Conservation (phyloP, 371 early-diverging fungal genomes). For the Agmasoma carcini region DNA sequence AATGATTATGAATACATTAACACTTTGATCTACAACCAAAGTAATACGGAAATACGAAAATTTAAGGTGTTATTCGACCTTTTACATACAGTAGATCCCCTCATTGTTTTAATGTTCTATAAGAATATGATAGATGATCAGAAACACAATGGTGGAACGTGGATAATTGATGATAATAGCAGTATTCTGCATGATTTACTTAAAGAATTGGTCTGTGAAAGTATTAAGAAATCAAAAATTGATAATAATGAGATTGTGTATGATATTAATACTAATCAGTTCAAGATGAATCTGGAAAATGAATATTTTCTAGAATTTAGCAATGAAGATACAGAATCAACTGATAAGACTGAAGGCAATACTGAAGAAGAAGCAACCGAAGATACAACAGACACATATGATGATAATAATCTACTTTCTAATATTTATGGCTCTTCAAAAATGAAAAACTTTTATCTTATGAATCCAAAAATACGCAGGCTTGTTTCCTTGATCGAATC, state of each 20-base stretch:
- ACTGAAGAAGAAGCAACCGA: neutral
- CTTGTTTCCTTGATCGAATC: neutral
- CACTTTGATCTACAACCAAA: neutral
- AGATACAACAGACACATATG: neutral
- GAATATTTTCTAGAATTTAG: too few relatives aligned
- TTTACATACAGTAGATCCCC: constrained; percentile 19
- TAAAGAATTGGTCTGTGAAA: constrained; percentile 9
- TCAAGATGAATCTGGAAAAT: neutral
- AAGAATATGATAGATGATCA: constrained; percentile 22
- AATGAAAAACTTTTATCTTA: constrained; percentile 2
- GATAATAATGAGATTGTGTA: neutral
- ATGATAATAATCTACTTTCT: neutral
- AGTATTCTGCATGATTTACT: constrained; percentile 20
- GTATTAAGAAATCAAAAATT: neutral
- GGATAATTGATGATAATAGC: constrained; percentile 14
- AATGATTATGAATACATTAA: neutral
- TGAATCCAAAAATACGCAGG: constrained; percentile 11
- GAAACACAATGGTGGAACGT: constrained; percentile 24
- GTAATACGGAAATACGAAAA: neutral
- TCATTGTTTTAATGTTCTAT: constrained; percentile 15
- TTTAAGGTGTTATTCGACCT: constrained; percentile 25
- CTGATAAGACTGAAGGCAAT: neutral
- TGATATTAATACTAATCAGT: neutral
- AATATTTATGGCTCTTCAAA: neutral
- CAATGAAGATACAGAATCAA: neutral